Evolutionary conservation across 2,329 filamentous ascomycete species (phyloP).

Genomic region (Colletotrichum acutatum): DNA sequence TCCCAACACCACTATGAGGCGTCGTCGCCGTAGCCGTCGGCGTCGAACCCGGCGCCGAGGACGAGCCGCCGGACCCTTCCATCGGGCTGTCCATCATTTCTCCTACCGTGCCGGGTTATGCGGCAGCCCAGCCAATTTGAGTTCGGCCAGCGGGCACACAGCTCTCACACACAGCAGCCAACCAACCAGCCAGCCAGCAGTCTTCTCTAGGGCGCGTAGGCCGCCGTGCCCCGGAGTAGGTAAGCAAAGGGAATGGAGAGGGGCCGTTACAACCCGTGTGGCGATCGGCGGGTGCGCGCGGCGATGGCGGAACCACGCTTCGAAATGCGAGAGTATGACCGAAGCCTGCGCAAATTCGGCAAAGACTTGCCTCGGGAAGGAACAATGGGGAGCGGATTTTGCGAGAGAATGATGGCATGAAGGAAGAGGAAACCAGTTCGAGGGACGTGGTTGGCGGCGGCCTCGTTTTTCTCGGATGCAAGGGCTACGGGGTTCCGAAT

Average conservation of each 20-base stretch:
- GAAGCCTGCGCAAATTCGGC: neutral
- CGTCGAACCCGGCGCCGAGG: conserved; percentile 30
- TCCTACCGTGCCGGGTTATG: too few species aligned
- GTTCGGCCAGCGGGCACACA: too few species aligned
- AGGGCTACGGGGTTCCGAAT: conserved; percentile 17
- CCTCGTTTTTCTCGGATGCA: conserved; percentile 35
- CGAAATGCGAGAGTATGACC: neutral
- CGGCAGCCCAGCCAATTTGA: too few species aligned
- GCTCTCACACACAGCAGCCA: neutral
- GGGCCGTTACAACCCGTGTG: neutral
- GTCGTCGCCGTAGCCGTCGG: conserved; percentile 29
- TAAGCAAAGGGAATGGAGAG: neutral
- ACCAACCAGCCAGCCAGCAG: neutral
- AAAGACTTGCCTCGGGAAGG: neutral
- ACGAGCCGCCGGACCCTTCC: conserved; percentile 32
- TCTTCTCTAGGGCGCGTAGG: neutral
- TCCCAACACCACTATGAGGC: neutral
- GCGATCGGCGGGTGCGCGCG: too few species aligned
- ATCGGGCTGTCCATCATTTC: conserved; percentile 32
- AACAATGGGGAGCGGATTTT: neutral
- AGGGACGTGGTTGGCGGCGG: conserved; percentile 27
- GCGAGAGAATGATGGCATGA: neutral
- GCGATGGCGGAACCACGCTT: neutral
- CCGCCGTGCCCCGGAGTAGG: neutral
- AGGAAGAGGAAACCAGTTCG: conserved; percentile 21